Percentiles rank a stretch among this genome's conserved stretches.
These are phyloP conservation scores for Pythium aquatile DNA, from an alignment of 352 stramenopile species.

Conservation along the genomic window DNA sequence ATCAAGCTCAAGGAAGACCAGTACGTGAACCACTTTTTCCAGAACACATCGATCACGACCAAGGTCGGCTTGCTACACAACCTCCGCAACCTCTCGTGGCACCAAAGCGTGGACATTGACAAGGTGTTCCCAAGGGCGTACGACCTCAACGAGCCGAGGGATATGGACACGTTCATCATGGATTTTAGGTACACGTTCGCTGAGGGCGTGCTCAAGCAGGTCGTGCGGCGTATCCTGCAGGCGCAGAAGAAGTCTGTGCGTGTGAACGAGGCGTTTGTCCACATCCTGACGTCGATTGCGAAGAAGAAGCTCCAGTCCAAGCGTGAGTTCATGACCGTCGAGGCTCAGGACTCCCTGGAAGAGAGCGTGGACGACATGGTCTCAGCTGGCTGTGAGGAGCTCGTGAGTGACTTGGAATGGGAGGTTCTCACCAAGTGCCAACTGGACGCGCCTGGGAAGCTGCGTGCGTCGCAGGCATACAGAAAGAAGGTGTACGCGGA, in stretches of 20 bases:
- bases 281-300: slow-evolving; percentile 51
- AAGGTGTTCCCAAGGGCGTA: slow-evolving; percentile 88
- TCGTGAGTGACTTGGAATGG: slow-evolving; percentile 79
- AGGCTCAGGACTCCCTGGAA: slow-evolving; percentile 39
- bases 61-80: slow-evolving; percentile 90
- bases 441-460: slow-evolving; percentile 40
- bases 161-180: slow-evolving; percentile 89
- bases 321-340: slow-evolving; percentile 15
- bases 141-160: slow-evolving; percentile 79
- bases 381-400: slow-evolving; percentile 33
- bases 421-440: slow-evolving; percentile 56
- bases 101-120: slow-evolving; percentile 79
- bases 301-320: slow-evolving; percentile 62
- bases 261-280: slow-evolving; percentile 55
- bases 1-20: slow-evolving; percentile 83
- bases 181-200: slow-evolving; percentile 88
- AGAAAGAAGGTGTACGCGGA: slow-evolving; percentile 48
- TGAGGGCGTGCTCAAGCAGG: slow-evolving; percentile 80
- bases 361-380: slow-evolving; percentile 57
- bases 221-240: slow-evolving; percentile 32
- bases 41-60: slow-evolving; percentile 91
- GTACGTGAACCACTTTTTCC: slow-evolving; percentile 90
- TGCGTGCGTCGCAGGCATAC: slow-evolving; percentile 57
- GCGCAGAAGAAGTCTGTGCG: slow-evolving; percentile 14
- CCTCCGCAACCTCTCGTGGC: slow-evolving; percentile 73